Conservation (phyloP, 306 rosid genomes). For the Bauhinia variegata region DNA sequence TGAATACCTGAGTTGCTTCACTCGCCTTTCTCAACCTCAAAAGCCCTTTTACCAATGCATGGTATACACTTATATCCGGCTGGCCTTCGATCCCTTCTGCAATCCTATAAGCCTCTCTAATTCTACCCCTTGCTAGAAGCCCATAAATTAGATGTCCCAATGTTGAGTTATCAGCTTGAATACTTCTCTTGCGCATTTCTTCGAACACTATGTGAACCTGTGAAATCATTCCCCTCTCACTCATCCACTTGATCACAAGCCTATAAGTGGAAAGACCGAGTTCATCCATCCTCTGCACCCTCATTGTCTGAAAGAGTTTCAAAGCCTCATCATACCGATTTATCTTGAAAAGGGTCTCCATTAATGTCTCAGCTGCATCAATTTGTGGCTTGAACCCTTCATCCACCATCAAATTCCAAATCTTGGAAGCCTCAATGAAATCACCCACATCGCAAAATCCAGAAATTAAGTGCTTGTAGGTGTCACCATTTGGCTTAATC, state of each 20-base stretch:
- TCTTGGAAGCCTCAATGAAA: slow-evolving; percentile 70
- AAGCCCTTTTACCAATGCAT: slow-evolving; percentile 77
- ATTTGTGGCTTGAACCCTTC: slow-evolving; percentile 63
- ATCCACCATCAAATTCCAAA: slow-evolving; percentile 87
- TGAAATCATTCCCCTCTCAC: slow-evolving; percentile 56
- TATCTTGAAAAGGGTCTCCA: slow-evolving; percentile 66
- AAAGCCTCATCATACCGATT: slow-evolving; percentile 59
- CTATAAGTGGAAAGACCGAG: slow-evolving; percentile 60
- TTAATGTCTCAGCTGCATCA: slow-evolving; percentile 62
- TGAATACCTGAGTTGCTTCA: slow-evolving; percentile 81
- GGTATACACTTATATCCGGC: slow-evolving; percentile 58
- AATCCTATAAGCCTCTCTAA: slow-evolving; percentile 60
- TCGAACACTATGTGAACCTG: slow-evolving; percentile 57
- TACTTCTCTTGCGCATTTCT: slow-evolving; percentile 70
- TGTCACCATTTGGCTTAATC: slow-evolving; percentile 54
- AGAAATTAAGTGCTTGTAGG: slow-evolving; percentile 53
- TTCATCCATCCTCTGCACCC: slow-evolving; percentile 62
- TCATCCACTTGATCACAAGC: slow-evolving; percentile 71
- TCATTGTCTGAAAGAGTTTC: slow-evolving; percentile 69
- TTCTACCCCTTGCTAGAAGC: slow-evolving; percentile 54
- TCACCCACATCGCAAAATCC: slow-evolving; percentile 77
- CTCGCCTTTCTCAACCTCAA: slow-evolving; percentile 62
- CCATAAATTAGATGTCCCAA: slow-evolving; percentile 61
- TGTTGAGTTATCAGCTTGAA: slow-evolving; percentile 51
- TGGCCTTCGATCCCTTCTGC: slow-evolving; percentile 35